Conservation (phyloP, 1,139 yeast genomes). For the Protomyces arabidopsidicola region DNA sequence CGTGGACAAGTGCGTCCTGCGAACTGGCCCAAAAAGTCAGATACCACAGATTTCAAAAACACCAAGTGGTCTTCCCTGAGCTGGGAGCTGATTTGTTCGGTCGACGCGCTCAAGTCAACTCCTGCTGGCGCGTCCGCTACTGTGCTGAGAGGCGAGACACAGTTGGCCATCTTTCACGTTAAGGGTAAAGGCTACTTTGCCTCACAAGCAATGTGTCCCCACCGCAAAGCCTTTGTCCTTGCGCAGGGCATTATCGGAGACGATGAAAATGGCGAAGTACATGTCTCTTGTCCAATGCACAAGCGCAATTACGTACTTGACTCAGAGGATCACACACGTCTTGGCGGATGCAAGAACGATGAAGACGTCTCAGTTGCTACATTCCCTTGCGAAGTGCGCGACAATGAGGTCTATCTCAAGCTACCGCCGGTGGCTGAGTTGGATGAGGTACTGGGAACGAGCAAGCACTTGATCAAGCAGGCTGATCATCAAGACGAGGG, state of each 20-base stretch:
- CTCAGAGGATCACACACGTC: conserved; percentile 32
- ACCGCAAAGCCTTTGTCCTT: conserved; percentile 39
- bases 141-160: conserved; percentile 40
- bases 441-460: conserved; percentile 40
- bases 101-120: conserved; percentile 37
- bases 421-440: conserved; percentile 40
- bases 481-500: conserved; percentile 17
- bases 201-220: conserved; percentile 43
- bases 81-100: conserved; percentile 37
- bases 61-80: conserved; percentile 38
- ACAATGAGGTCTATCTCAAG: conserved; percentile 35
- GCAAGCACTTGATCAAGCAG: conserved; percentile 38
- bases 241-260: conserved; percentile 40
- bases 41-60: conserved; percentile 37
- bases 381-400: conserved; percentile 38
- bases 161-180: conserved; percentile 40
- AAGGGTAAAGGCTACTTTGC: conserved; percentile 38
- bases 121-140: conserved; percentile 40
- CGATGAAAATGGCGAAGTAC: conserved; percentile 38
- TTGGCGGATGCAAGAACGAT: conserved; percentile 39
- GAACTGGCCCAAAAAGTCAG: conserved; percentile 38
- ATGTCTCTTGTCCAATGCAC: conserved; percentile 42
- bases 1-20: conserved; percentile 42
- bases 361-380: conserved; percentile 38
- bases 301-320: conserved; percentile 40